Base-by-base conservation (phyloP, 179 eudicot genomes). In the Silene noctiflora region DNA sequence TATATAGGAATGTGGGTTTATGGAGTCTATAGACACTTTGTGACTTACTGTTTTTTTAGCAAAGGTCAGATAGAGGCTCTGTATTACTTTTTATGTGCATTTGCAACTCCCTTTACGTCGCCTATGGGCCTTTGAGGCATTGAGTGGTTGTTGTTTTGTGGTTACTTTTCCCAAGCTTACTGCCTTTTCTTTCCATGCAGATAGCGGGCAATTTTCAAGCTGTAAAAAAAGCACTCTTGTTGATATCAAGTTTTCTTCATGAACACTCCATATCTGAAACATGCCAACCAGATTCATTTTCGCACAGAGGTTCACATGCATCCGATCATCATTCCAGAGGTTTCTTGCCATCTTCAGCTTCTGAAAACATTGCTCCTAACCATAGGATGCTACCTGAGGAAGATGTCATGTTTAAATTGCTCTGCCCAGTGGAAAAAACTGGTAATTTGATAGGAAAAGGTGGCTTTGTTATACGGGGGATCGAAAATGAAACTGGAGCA, bases 381-480 rank as follows among this genome's bases (percentile, higher is more conserved):
- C 79, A 78, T 68, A 78, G 85, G 83, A 78, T 86, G 84, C 65
- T 70, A 79, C 81, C 79, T 24, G 90, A 88, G 73, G 92, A 88
- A 42, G 92, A 88, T 33, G 85, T 88, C 58, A 78, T 85, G 62
- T 88, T 85, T 75, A 88, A 80, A 78, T 63, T 88, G 77, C 74
- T 88, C 69, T 87, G 88, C 78, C 87, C 67, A 5, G 76, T 46
- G 64, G 90, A 85, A 68, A 88, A 81, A 84, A 84, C 84, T 76
- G 88, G 92, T 60, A 82, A 80, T 82, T 78, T 88, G 80, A 88
- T 87, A 73, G 92, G 90, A 76, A 88, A 88, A 81, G 89, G 92
- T 63, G 92, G 92, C 22, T 82, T 77, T 64, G 35, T 85, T 53
- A 63, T 87, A 29, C 83, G 86, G 56, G 81, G 73, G 19, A 79